Evolutionary conservation across 768 basidiomycete species (phyloP).

Genomic region (Calocybe indica): DNA sequence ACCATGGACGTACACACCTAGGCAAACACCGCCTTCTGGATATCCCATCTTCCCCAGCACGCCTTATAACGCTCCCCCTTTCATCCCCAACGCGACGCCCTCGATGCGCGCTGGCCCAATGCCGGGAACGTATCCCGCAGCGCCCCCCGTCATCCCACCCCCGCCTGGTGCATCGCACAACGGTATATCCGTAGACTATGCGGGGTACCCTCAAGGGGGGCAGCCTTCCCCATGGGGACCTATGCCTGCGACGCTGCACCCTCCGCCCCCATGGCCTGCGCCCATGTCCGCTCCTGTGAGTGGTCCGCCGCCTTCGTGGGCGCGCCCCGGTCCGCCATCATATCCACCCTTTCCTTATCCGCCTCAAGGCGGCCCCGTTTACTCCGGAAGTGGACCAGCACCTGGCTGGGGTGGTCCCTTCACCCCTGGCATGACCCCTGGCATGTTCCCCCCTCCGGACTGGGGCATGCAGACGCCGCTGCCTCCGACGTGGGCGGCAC

Average conservation of each 20-base stretch:
- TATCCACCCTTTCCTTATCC: constrained; percentile 2
- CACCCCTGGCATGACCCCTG: constrained; percentile 1
- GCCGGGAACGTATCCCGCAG: constrained; percentile 3
- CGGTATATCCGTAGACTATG: constrained; percentile 16
- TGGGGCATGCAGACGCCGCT: too few species aligned
- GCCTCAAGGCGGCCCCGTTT: background rate
- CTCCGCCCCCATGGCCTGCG: background rate
- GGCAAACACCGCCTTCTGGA: background rate
- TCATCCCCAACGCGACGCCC: constrained; percentile 27
- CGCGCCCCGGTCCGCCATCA: background rate
- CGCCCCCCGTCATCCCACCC: constrained; percentile 3
- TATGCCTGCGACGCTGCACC: background rate
- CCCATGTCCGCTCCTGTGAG: background rate
- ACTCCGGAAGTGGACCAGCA: background rate
- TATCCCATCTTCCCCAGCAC: constrained; percentile 34
- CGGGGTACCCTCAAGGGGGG: constrained; percentile 13
- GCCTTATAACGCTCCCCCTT: constrained; percentile 31
- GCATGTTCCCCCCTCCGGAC: too few species aligned
- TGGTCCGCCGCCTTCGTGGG: background rate
- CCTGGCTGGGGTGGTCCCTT: background rate
- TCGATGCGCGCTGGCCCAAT: constrained; percentile 1
- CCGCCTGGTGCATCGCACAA: constrained; percentile 6
- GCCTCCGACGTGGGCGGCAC: too few species aligned
- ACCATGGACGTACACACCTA: background rate
- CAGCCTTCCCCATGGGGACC: background rate